phyloP scores from a whole-genome alignment of 768 basidiomycete genomes.

The Tylopilus intermedius region DNA sequence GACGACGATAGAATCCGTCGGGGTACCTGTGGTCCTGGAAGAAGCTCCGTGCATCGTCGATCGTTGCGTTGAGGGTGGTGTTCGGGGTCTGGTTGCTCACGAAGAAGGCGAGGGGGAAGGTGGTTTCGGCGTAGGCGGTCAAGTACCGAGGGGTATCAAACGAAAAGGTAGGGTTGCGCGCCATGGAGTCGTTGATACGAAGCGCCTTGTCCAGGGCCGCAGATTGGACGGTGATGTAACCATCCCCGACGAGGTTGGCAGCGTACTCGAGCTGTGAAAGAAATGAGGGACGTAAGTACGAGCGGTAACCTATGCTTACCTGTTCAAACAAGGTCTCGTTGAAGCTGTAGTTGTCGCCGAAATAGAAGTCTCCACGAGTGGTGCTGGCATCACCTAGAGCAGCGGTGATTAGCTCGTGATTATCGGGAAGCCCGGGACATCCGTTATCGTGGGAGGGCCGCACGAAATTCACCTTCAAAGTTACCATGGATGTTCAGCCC shows the following conservation, averaged over 20 bases:
- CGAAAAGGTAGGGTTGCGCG: slow-evolving; percentile 19
- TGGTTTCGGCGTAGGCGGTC: slow-evolving; percentile 20
- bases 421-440: background rate
- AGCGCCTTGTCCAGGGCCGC: slow-evolving; percentile 16
- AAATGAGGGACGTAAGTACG: background rate
- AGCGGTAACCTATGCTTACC: background rate
- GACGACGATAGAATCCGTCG: slow-evolving; percentile 16
- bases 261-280: slow-evolving; percentile 12
- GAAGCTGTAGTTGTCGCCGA: slow-evolving; percentile 23
- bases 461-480: slow-evolving; percentile 16
- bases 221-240: slow-evolving; percentile 19
- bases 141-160: slow-evolving; percentile 20
- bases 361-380: slow-evolving; percentile 23
- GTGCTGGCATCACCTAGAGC: slow-evolving; percentile 22
- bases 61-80: slow-evolving; percentile 13
- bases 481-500: slow-evolving; percentile 23
- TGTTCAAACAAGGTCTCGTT: slow-evolving; percentile 25
- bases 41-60: slow-evolving; percentile 20
- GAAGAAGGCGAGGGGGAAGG: slow-evolving; percentile 25
- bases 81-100: slow-evolving; percentile 19
- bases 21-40: slow-evolving; percentile 17
- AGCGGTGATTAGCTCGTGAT: background rate
- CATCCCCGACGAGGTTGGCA: slow-evolving; percentile 18
- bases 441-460: background rate
- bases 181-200: slow-evolving; percentile 27